Percentiles rank a stretch among this genome's conserved stretches.
Evolutionary conservation across 2,329 filamentous ascomycete species (phyloP).

Genomic region (Colletotrichum plurivorum): DNA sequence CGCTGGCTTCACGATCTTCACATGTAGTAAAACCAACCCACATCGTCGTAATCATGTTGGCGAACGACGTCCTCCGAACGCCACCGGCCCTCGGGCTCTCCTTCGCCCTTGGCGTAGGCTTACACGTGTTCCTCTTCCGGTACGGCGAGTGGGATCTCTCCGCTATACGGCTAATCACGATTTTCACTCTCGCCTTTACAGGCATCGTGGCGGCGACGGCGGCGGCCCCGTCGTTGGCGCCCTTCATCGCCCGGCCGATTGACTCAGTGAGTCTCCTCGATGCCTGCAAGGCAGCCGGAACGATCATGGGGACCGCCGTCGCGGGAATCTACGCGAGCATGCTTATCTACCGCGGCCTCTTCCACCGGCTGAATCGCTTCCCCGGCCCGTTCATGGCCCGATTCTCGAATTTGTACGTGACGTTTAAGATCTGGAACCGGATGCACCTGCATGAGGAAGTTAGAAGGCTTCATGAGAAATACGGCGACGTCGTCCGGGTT

Average conservation of each 20-base stretch:
- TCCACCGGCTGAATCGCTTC: conserved; percentile 46
- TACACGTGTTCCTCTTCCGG: conserved; percentile 42
- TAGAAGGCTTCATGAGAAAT: conserved; percentile 45
- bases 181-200: neutral
- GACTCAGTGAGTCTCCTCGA: neutral
- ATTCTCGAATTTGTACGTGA: conserved; percentile 43
- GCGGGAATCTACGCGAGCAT: conserved; percentile 42
- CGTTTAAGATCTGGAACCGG: conserved; percentile 41
- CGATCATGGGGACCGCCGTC: conserved; percentile 4
- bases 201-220: neutral
- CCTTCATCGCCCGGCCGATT: neutral
- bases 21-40: neutral
- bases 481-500: conserved; percentile 49
- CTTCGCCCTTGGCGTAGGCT: conserved; percentile 23
- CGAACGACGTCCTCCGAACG: neutral
- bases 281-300: neutral
- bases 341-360: conserved; percentile 41
- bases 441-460: conserved; percentile 45
- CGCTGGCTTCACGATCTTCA: fast-evolving
- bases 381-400: conserved; percentile 46
- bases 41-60: neutral
- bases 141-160: conserved; percentile 46
- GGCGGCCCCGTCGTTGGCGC: neutral
- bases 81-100: neutral
- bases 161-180: conserved; percentile 25